Conservation (phyloP, 192 early-diverging fungal genomes). For the Mortierella antarctica region DNA sequence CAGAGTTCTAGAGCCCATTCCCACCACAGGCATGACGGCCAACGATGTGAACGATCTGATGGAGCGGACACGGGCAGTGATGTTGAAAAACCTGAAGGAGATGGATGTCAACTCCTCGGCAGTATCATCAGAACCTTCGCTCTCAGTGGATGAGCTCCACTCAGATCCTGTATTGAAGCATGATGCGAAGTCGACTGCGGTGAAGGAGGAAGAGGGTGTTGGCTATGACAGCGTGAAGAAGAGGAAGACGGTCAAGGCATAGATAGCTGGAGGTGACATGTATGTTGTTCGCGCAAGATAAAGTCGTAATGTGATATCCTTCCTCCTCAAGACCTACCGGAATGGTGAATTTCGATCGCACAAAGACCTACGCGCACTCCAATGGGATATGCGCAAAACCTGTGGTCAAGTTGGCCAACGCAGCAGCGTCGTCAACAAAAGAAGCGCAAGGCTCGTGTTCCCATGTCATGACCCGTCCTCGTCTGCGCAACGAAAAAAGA, state of each 20-base stretch:
- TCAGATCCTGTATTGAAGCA: background rate
- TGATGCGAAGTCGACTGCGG: background rate
- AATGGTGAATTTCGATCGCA: too few relatives aligned
- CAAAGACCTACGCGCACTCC: too few relatives aligned
- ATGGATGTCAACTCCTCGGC: constrained; percentile 39
- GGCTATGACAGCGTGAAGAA: constrained; percentile 31
- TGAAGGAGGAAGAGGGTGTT: too few relatives aligned
- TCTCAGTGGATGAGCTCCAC: background rate
- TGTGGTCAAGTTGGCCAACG: too few relatives aligned
- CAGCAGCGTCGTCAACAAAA: too few relatives aligned
- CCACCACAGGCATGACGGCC: constrained; percentile 54
- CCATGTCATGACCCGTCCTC: too few relatives aligned
- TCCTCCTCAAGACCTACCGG: background rate
- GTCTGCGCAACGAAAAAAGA: too few relatives aligned
- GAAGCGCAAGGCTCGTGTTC: too few relatives aligned
- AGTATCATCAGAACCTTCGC: background rate
- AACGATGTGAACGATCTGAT: constrained; percentile 61
- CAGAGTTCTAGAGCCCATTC: constrained; percentile 65
- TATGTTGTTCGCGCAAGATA: too few relatives aligned
- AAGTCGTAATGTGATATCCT: too few relatives aligned
- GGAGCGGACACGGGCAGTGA: constrained; percentile 57
- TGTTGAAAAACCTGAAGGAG: constrained; percentile 62
- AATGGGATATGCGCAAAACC: too few relatives aligned
- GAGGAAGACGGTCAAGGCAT: constrained; percentile 47
- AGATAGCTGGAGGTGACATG: background rate